Conservation (phyloP, 805 yeast species). For the Saccharomycopsis sp. region DNA sequence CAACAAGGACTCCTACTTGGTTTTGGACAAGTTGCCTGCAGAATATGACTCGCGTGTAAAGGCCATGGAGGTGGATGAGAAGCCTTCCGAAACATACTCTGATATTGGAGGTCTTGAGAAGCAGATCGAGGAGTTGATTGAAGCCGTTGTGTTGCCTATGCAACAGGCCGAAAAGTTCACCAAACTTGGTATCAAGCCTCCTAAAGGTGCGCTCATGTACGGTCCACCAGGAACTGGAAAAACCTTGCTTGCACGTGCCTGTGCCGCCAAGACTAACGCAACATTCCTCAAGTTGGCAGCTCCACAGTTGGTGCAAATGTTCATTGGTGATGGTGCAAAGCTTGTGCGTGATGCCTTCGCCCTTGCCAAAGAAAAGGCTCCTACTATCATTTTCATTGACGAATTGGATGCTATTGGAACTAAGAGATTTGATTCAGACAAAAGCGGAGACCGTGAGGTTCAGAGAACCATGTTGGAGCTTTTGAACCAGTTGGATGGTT, state of each 20-base stretch:
- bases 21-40: constrained; percentile 90
- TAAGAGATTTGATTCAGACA: constrained; percentile 93
- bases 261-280: constrained; percentile 98
- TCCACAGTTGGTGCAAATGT: constrained; percentile 97
- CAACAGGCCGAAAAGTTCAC: constrained; percentile 96
- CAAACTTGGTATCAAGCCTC: constrained; percentile 91
- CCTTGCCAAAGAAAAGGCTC: constrained; percentile 95
- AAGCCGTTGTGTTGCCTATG: constrained; percentile 97
- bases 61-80: constrained; percentile 99
- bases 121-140: constrained; percentile 96
- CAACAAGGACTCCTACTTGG: constrained; percentile 90
- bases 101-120: constrained; percentile 98
- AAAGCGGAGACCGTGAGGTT: constrained; percentile 96
- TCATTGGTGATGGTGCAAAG: constrained; percentile 98
- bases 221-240: constrained; percentile 99
- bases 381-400: constrained; percentile 95
- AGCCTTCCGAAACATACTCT: constrained; percentile 93
- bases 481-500: constrained; percentile 95
- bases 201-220: constrained; percentile 96
- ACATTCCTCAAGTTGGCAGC: constrained; percentile 95
- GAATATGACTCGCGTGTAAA: constrained; percentile 97
- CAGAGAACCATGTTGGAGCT: constrained; percentile 99
- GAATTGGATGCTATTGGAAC: constrained; percentile 99
- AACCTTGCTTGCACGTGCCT: constrained; percentile 93
- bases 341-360: constrained; percentile 96